Evolutionary conservation across 805 yeast genomes (phyloP).

Genomic region (Metschnikowia bowlesiae): DNA sequence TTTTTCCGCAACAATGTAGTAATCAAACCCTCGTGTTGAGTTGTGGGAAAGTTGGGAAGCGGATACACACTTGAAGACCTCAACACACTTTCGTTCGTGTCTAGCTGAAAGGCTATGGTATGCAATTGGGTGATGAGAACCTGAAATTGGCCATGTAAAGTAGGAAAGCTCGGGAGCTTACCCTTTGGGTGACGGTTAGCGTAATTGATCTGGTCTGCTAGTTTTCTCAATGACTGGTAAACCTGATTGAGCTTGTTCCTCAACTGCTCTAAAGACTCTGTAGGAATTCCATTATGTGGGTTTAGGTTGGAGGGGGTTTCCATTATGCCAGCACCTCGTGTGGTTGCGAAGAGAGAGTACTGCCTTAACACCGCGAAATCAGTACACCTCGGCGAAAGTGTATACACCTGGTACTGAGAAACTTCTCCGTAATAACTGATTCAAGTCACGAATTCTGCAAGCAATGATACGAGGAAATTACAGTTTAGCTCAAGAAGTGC

Average conservation of each 20-base stretch:
- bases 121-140: constrained; percentile 78
- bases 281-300: constrained; percentile 27
- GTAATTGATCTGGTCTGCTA: constrained; percentile 34
- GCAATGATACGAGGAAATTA: constrained; percentile 25
- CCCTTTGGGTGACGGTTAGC: constrained; percentile 34
- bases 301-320: constrained; percentile 27
- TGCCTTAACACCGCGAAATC: neutral
- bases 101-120: constrained; percentile 68
- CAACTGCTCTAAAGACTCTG: constrained; percentile 37
- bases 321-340: constrained; percentile 1
- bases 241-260: constrained; percentile 41
- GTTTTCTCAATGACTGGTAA: constrained; percentile 36
- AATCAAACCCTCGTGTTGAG: constrained; percentile 75
- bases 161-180: constrained; percentile 48
- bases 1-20: constrained; percentile 85
- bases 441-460: no score
- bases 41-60: constrained; percentile 75
- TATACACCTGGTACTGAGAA: no score
- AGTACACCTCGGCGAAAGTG: neutral
- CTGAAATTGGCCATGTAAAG: constrained; percentile 78
- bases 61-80: constrained; percentile 77
- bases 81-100: constrained; percentile 54
- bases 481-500: constrained; percentile 36
- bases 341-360: neutral
- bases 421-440: neutral